Percentiles rank a stretch among this genome's conserved stretches.
Evolutionary conservation across 768 basidiomycete species (phyloP).

Genomic region (Pisolithus albus): DNA sequence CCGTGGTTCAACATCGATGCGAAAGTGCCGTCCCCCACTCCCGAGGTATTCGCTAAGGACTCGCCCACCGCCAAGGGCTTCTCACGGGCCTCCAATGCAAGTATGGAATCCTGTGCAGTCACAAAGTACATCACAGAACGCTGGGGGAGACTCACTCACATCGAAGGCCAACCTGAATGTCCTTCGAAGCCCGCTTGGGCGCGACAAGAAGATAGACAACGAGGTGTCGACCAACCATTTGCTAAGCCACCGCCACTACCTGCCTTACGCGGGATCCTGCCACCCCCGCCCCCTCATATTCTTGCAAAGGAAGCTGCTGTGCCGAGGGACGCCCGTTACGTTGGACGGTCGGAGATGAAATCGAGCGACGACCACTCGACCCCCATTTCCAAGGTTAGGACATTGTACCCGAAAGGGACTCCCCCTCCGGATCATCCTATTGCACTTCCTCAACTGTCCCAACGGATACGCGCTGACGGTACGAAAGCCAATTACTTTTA

Average conservation of each 20-base stretch:
- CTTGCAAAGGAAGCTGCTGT: slow-evolving; percentile 16
- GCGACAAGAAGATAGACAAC: slow-evolving; percentile 31
- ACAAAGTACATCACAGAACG: slow-evolving; percentile 25
- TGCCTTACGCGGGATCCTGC: slow-evolving; percentile 15
- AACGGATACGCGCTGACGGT: slow-evolving; percentile 48
- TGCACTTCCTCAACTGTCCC: slow-evolving; percentile 41
- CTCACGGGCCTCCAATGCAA: slow-evolving; percentile 8
- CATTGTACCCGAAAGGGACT: slow-evolving; percentile 36
- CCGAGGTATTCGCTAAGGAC: slow-evolving; percentile 8
- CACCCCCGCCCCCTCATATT: slow-evolving; percentile 28
- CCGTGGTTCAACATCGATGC: slow-evolving; percentile 47
- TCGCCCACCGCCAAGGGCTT: slow-evolving; percentile 1
- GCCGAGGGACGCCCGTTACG: slow-evolving; percentile 29
- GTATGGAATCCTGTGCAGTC: slow-evolving; percentile 16
- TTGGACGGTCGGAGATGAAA: slow-evolving; percentile 22
- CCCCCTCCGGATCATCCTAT: slow-evolving; percentile 50
- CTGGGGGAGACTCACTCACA: slow-evolving; percentile 22
- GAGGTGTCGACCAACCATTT: slow-evolving; percentile 57
- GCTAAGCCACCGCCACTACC: slow-evolving; percentile 18
- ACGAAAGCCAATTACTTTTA: slow-evolving; percentile 12
- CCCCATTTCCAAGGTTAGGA: slow-evolving; percentile 9
- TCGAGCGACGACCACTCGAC: slow-evolving; percentile 12
- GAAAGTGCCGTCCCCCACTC: background rate
- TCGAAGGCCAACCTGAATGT: slow-evolving; percentile 14
- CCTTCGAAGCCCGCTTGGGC: slow-evolving; percentile 41